These are phyloP conservation scores for Chaetomium fimeti DNA, from an alignment of 495 filamentous ascomycete species.

Conservation along the genomic window DNA sequence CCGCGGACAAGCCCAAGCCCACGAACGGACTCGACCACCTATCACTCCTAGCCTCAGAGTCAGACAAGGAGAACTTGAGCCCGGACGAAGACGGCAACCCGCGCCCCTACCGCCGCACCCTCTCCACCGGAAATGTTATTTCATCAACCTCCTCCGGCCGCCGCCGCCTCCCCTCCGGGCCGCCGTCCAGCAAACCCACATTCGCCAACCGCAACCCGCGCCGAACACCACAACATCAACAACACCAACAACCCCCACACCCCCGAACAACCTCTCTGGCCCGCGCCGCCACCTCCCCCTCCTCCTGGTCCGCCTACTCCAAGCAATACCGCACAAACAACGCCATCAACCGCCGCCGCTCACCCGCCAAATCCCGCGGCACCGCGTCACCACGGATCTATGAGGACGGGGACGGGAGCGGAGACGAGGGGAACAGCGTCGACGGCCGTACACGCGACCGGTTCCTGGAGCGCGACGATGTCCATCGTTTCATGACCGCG, in stretches of 20 bases:
- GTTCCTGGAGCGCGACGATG: slow-evolving; percentile 44
- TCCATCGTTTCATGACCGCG: slow-evolving; percentile 66
- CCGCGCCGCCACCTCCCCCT: slow-evolving; percentile 40
- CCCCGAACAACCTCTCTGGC: slow-evolving; percentile 21
- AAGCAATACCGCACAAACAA: not conserved
- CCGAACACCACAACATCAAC: slow-evolving; percentile 29
- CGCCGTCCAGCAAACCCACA: not conserved
- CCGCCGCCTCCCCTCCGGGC: slow-evolving; percentile 26
- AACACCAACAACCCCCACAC: slow-evolving; percentile 26
- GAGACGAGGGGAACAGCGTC: not conserved
- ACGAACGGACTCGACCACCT: slow-evolving; percentile 30
- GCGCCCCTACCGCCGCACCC: slow-evolving; percentile 27
- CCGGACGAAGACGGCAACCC: slow-evolving; percentile 50
- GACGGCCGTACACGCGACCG: slow-evolving; percentile 5
- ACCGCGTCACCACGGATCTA: slow-evolving; percentile 31
- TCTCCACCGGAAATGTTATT: slow-evolving; percentile 2
- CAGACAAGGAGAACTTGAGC: slow-evolving; percentile 94
- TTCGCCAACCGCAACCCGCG: slow-evolving; percentile 35
- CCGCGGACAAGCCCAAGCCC: slow-evolving; percentile 51
- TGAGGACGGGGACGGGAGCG: slow-evolving; percentile 38
- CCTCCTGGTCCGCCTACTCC: not conserved
- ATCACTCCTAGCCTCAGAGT: slow-evolving; percentile 56
- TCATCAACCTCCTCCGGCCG: slow-evolving; percentile 11
- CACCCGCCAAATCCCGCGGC: slow-evolving; percentile 8
- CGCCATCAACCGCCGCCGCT: not conserved